These are phyloP conservation scores for Fusarium algeriense DNA, from an alignment of 2,329 filamentous ascomycete species.

Conservation along the genomic window DNA sequence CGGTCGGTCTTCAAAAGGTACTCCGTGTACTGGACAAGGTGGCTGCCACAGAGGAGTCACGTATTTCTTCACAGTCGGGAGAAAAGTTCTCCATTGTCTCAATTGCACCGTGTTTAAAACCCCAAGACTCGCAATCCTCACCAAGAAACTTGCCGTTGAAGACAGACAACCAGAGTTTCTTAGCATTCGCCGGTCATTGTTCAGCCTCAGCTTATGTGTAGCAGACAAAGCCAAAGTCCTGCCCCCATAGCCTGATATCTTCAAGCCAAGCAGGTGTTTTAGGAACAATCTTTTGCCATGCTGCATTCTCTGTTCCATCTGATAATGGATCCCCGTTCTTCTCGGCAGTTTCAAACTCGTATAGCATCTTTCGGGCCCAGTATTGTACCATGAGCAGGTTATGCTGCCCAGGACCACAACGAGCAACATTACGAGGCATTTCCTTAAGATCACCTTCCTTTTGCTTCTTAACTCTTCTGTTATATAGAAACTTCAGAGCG, in stretches of 20 bases:
- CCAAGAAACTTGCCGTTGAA: background rate
- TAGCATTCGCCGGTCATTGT: background rate
- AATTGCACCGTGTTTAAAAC: background rate
- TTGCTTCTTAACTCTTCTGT: background rate
- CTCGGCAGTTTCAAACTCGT: too few relatives aligned
- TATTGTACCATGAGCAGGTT: background rate
- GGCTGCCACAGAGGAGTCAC: background rate
- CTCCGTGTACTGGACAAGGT: background rate
- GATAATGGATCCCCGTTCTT: too few relatives aligned
- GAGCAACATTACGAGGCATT: background rate
- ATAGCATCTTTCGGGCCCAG: conserved; percentile 4
- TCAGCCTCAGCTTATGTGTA: background rate
- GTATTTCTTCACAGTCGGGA: background rate
- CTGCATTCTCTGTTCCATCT: too few relatives aligned
- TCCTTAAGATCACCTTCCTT: background rate
- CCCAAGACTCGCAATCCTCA: background rate
- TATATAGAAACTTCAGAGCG: background rate
- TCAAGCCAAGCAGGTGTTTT: too few relatives aligned
- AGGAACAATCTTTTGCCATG: too few relatives aligned
- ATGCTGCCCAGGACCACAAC: background rate
- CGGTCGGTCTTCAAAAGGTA: too few relatives aligned
- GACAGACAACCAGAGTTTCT: background rate
- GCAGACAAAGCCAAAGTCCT: background rate
- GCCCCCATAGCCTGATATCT: background rate
- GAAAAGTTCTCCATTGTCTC: background rate